These are phyloP conservation scores for Peterozyma toletana DNA, from an alignment of 805 yeast genomes.

Conservation along the genomic window DNA sequence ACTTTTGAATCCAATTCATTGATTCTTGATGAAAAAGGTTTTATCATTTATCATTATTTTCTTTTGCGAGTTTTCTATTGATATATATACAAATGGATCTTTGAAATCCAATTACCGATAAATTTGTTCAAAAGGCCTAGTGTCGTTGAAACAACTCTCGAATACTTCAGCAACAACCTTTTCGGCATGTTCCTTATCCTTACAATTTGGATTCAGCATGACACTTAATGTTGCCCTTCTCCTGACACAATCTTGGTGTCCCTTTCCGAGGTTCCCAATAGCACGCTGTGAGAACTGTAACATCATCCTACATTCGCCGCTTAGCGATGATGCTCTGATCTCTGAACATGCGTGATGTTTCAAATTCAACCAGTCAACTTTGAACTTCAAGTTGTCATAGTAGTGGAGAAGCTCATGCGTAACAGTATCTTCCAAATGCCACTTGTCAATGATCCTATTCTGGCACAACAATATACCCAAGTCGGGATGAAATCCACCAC, in stretches of 20 bases:
- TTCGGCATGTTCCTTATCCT: constrained; percentile 64
- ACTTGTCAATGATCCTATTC: constrained; percentile 63
- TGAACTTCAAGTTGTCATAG: constrained; percentile 82
- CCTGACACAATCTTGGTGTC: constrained; percentile 86
- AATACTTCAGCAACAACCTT: constrained; percentile 81
- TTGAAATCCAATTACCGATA: constrained; percentile 41
- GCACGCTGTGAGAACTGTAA: constrained; percentile 60
- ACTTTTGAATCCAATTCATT: neutral
- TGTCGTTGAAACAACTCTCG: constrained; percentile 88
- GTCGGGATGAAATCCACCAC: constrained; percentile 93
- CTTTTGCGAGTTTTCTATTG: too few relatives aligned
- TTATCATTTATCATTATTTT: neutral
- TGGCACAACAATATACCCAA: constrained; percentile 83
- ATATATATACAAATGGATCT: too few relatives aligned
- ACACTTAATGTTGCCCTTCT: constrained; percentile 87
- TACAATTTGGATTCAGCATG: constrained; percentile 78
- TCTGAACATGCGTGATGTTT: constrained; percentile 97
- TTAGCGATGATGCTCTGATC: constrained; percentile 83
- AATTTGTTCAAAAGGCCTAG: constrained; percentile 92
- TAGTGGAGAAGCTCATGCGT: constrained; percentile 93
- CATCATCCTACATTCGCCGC: constrained; percentile 92
- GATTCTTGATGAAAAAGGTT: neutral
- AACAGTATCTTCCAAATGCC: constrained; percentile 84
- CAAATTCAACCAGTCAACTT: constrained; percentile 78
- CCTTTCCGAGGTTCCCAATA: constrained; percentile 51